Conservation (phyloP, 2,329 filamentous ascomycete genomes). For the Exophiala oligosperma region DNA sequence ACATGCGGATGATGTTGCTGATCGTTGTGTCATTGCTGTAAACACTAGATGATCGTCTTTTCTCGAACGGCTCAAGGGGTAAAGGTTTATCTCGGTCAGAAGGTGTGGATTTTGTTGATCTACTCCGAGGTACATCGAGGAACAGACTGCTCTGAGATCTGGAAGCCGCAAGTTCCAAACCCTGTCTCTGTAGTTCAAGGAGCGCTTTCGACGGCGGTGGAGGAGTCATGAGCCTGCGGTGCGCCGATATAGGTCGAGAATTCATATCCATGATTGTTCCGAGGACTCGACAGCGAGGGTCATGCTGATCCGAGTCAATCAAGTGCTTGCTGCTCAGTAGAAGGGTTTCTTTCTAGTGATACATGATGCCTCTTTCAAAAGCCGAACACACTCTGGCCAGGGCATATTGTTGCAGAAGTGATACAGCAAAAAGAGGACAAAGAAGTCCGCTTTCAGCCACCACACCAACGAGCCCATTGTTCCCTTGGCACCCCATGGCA, state of each 20-base stretch:
- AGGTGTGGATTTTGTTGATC: slow-evolving; percentile 19
- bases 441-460: slow-evolving; percentile 13
- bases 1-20: slow-evolving; percentile 28
- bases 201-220: slow-evolving; percentile 26
- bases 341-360: background rate
- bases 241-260: slow-evolving; percentile 12
- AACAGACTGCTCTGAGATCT: slow-evolving; percentile 11
- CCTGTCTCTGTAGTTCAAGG: slow-evolving; percentile 24
- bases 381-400: background rate
- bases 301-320: too few species aligned
- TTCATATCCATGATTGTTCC: slow-evolving; percentile 5
- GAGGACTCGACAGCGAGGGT: background rate
- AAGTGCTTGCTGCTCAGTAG: background rate
- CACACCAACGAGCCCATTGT: slow-evolving; percentile 6
- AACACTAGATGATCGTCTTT: slow-evolving; percentile 24
- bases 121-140: slow-evolving; percentile 4
- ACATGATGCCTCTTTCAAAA: background rate
- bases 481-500: background rate
- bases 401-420: background rate
- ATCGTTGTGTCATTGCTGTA: slow-evolving; percentile 28
- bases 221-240: slow-evolving; percentile 13
- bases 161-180: slow-evolving; percentile 21
- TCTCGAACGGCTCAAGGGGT: slow-evolving; percentile 22
- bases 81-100: slow-evolving; percentile 25
- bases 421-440: slow-evolving; percentile 7